These are phyloP conservation scores for Acer saccharum DNA, from an alignment of 345 rosid genomes.

Conservation along the genomic window DNA sequence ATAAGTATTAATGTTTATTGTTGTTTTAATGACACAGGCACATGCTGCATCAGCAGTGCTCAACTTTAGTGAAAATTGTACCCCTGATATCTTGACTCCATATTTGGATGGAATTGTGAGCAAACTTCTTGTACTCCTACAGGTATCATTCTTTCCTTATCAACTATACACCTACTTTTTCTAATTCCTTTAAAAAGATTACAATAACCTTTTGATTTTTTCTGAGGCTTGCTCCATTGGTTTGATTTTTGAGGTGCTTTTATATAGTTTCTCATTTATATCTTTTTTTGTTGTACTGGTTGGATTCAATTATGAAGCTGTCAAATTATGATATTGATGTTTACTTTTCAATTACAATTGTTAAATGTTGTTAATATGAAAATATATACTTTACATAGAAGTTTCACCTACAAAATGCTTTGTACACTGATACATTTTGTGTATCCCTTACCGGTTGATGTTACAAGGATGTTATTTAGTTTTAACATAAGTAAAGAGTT, in stretches of 20 bases:
- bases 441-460: neutral
- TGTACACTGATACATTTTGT: neutral
- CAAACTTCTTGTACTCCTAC: conserved; percentile 73
- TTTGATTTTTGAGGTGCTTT: neutral
- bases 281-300: neutral
- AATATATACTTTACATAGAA: too few relatives aligned
- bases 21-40: conserved; percentile 38
- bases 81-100: conserved; percentile 64
- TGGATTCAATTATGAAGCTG: neutral
- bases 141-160: conserved; percentile 37
- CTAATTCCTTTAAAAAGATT: neutral
- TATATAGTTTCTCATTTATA: neutral
- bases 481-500: neutral
- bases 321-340: neutral
- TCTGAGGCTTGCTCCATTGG: neutral
- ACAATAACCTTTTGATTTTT: neutral
- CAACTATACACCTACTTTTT: neutral
- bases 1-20: neutral
- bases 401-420: neutral
- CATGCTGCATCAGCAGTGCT: conserved; percentile 86
- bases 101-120: conserved; percentile 72
- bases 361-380: too few relatives aligned
- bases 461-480: neutral
- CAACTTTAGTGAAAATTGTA: conserved; percentile 72
- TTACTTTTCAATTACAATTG: neutral